Conservation (phyloP, 1,284 basidiomycete species). For the Inonotus hispidus region DNA sequence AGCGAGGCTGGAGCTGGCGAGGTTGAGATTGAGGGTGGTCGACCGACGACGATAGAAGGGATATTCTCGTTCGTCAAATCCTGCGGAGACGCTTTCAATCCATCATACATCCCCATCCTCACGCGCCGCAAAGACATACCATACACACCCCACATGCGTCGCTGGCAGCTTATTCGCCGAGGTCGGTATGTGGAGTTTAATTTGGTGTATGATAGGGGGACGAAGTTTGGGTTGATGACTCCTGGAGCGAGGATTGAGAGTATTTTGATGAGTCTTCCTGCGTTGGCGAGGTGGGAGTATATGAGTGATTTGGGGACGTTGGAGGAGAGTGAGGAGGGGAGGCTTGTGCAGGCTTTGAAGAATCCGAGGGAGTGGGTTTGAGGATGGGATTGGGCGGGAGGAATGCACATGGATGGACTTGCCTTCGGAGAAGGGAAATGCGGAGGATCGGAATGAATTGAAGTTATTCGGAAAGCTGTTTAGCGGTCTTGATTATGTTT, state of each 20-base stretch:
- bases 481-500: background rate
- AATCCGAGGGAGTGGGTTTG: constrained; percentile 68
- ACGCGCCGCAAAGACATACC: constrained; percentile 46
- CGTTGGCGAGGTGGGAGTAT: constrained; percentile 93
- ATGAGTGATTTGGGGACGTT: constrained; percentile 72
- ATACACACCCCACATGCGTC: constrained; percentile 61
- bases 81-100: constrained; percentile 77
- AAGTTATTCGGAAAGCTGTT: background rate
- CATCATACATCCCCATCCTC: constrained; percentile 85
- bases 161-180: constrained; percentile 88
- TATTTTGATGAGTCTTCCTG: constrained; percentile 88
- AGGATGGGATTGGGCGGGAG: background rate
- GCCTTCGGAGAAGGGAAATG: background rate
- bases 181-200: constrained; percentile 96
- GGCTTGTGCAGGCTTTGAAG: constrained; percentile 64
- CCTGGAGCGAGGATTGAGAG: constrained; percentile 91
- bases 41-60: constrained; percentile 53
- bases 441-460: background rate
- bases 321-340: constrained; percentile 67
- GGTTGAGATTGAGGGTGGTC: constrained; percentile 36
- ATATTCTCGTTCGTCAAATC: constrained; percentile 74
- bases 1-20: background rate
- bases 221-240: constrained; percentile 85
- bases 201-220: constrained; percentile 82
- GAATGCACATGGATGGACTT: background rate